A percentile compares a stretch with the other conserved stretches of the same genome.
Conservation (phyloP, 768 basidiomycete species). For the Russula olivacea region DNA sequence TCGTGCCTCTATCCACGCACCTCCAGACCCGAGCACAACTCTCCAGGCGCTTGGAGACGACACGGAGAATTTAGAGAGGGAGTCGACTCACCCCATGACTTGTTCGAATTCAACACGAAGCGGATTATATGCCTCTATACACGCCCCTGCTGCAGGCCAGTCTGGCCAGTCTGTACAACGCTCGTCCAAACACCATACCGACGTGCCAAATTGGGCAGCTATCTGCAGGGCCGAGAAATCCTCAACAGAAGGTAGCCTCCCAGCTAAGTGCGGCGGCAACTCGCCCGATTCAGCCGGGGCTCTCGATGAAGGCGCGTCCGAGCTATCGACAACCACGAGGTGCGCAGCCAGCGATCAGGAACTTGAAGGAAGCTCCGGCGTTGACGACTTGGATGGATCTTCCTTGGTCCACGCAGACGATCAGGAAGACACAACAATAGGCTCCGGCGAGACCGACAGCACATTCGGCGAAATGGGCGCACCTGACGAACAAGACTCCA, state of each 20-base stretch:
- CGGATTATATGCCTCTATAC: constrained; percentile 11
- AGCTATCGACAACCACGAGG: constrained; percentile 1
- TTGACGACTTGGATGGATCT: constrained; percentile 14
- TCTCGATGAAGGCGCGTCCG: not conserved
- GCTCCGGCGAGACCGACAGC: constrained; percentile 4
- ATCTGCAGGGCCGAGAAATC: constrained; percentile 1
- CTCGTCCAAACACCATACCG: not conserved
- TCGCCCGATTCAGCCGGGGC: not conserved
- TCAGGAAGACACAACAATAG: not conserved
- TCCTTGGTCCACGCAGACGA: constrained; percentile 13
- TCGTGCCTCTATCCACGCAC: not conserved
- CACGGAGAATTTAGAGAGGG: not conserved
- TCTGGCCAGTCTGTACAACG: not conserved
- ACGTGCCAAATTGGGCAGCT: constrained; percentile 19
- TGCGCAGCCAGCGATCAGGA: constrained; percentile 10
- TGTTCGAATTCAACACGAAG: not conserved
- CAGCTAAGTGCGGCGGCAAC: not conserved
- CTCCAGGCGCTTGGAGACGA: not conserved
- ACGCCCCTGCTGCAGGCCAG: not conserved
- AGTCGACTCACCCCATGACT: not conserved
- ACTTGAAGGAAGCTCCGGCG: not conserved
- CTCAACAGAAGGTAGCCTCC: not conserved
- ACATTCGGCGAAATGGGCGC: constrained; percentile 1
- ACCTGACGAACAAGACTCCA: constrained; percentile 1
- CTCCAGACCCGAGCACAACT: not conserved